Conservation (phyloP, 208 protist genomes). For the Acanthamoeba royreba region DNA sequence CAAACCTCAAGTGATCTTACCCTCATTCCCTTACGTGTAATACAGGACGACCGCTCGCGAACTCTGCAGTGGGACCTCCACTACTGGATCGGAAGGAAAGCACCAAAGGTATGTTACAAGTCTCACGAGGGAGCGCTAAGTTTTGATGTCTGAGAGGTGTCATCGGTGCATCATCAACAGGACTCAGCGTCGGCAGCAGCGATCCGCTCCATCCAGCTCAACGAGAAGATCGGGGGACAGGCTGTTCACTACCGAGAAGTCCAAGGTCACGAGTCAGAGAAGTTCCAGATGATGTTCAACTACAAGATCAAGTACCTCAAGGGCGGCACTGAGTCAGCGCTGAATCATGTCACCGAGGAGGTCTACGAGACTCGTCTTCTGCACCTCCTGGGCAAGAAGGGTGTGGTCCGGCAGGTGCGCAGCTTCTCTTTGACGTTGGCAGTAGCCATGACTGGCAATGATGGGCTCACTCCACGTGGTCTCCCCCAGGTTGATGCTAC, state of each 20-base stretch:
- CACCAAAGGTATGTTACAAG: background rate
- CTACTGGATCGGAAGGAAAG: background rate
- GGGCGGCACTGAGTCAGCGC: constrained; percentile 78
- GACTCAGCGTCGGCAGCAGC: background rate
- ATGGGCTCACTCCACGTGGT: background rate
- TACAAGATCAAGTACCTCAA: constrained; percentile 62
- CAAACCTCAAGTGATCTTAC: background rate
- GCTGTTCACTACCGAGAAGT: constrained; percentile 80
- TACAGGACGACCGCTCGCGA: background rate
- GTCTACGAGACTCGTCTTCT: constrained; percentile 72
- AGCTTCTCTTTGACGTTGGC: background rate
- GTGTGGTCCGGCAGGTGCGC: background rate
- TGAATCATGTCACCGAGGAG: constrained; percentile 72
- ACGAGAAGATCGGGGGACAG: constrained; percentile 74
- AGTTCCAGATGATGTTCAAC: constrained; percentile 57
- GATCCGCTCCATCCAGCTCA: constrained; percentile 79
- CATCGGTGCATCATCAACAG: background rate
- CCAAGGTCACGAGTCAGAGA: constrained; percentile 66
- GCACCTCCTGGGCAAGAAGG: constrained; percentile 61
- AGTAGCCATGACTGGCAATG: background rate
- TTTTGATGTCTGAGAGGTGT: background rate
- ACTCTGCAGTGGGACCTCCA: constrained; percentile 31
- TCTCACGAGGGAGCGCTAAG: background rate
- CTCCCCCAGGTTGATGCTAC: background rate
- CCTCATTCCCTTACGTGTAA: background rate